Conservation (phyloP, 345 rosid species). For the Linum lewisii region DNA sequence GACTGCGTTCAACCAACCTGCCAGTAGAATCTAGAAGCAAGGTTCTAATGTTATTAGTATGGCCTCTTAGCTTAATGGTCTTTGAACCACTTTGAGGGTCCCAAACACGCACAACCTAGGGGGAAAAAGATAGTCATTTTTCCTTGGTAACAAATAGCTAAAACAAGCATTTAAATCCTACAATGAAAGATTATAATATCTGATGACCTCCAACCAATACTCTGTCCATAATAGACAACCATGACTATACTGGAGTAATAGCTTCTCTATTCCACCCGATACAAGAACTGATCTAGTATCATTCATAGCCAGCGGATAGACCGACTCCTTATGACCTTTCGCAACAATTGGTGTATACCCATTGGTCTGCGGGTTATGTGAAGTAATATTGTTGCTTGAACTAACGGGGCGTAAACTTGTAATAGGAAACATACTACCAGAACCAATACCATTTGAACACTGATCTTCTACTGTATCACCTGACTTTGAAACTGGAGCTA, state of each 20-base stretch:
- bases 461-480: constrained; percentile 67
- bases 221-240: neutral
- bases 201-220: neutral
- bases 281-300: constrained; percentile 81
- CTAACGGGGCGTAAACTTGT: constrained; percentile 69
- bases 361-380: constrained; percentile 55
- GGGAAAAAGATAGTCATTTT: neutral
- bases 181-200: too few species aligned
- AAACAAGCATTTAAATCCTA: neutral
- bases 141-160: too few species aligned
- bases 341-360: constrained; percentile 73
- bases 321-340: constrained; percentile 99
- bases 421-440: constrained; percentile 47
- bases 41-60: constrained; percentile 87
- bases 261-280: constrained; percentile 98
- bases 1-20: constrained; percentile 51
- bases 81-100: constrained; percentile 95
- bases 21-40: constrained; percentile 89
- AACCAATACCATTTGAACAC: constrained; percentile 51
- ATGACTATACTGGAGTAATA: neutral
- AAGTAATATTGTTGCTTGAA: constrained; percentile 74
- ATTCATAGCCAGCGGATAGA: constrained; percentile 96
- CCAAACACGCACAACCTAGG: constrained; percentile 99
- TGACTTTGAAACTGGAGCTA: constrained; percentile 64
- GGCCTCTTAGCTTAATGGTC: constrained; percentile 94